Conservation (phyloP, 2,329 filamentous ascomycete genomes). For the Xylariaceae sp. region DNA sequence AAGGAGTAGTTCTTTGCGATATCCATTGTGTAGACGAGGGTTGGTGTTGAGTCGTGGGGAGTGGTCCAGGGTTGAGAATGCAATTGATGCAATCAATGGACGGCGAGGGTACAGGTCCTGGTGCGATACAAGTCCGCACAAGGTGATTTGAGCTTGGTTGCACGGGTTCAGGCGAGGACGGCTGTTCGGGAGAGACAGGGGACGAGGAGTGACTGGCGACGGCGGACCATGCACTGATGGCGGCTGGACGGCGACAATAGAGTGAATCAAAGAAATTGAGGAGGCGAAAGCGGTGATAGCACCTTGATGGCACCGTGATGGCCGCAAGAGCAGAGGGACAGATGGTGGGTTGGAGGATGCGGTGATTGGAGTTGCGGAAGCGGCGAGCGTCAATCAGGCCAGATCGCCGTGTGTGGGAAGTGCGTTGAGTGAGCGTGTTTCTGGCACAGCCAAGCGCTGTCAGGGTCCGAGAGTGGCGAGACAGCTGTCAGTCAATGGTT, state of each 20-base stretch:
- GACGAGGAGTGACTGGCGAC: not conserved
- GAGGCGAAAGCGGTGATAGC: slow-evolving; percentile 13
- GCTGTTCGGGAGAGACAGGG: not conserved
- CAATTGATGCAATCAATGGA: not conserved
- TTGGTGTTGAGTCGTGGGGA: not conserved
- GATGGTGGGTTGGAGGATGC: not conserved
- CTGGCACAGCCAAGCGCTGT: slow-evolving; percentile 14
- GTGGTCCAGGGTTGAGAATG: not conserved
- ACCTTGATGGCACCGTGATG: not conserved
- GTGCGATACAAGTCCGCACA: not conserved
- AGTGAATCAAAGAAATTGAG: slow-evolving; percentile 6
- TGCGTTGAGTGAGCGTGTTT: slow-evolving; percentile 10
- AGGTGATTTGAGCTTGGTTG: not conserved
- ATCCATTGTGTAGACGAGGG: slow-evolving; percentile 25
- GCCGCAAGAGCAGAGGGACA: not conserved
- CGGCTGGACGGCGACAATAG: slow-evolving; percentile 10
- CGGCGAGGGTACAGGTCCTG: not conserved
- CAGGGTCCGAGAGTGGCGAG: not conserved
- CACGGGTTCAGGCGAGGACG: not conserved
- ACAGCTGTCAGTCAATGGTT: too few species aligned
- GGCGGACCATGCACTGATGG: slow-evolving; percentile 7
- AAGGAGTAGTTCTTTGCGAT: slow-evolving; percentile 24
- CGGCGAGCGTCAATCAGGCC: slow-evolving; percentile 16
- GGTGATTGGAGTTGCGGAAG: slow-evolving; percentile 7
- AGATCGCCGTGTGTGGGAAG: slow-evolving; percentile 20